These are phyloP conservation scores for Paraconiothyrium brasiliense DNA, from an alignment of 2,329 filamentous ascomycete genomes.

Conservation along the genomic window DNA sequence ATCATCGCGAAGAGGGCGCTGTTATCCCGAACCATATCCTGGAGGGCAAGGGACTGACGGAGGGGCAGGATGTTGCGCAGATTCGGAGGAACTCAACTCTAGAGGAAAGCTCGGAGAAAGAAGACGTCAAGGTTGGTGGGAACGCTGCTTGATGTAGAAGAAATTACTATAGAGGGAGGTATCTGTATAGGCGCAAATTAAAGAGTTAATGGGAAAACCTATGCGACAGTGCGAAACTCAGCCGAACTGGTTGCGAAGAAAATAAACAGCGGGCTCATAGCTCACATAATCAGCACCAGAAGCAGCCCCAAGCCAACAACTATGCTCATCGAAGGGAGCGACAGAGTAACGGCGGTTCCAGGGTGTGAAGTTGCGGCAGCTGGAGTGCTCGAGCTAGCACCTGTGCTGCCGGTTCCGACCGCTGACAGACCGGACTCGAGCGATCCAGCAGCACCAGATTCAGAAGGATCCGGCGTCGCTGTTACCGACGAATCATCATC, in stretches of 20 bases:
- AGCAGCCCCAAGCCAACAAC: neutral
- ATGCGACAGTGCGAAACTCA: neutral
- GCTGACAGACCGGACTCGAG: too few species aligned
- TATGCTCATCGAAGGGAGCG: neutral
- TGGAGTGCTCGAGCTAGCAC: neutral
- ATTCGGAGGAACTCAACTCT: conserved; percentile 16
- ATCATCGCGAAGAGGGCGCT: conserved; percentile 35
- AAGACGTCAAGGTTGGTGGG: neutral
- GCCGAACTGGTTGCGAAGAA: neutral
- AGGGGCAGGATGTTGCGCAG: conserved; percentile 24
- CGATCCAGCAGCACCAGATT: too few species aligned
- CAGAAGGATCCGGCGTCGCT: too few species aligned
- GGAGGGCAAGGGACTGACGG: conserved; percentile 30
- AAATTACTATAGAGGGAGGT: neutral
- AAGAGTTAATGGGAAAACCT: neutral
- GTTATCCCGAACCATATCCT: conserved; percentile 41
- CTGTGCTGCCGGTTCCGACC: neutral
- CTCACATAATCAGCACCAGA: neutral
- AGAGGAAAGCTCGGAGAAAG: conserved; percentile 12
- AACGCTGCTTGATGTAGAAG: conserved; percentile 5
- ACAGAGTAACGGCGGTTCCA: neutral
- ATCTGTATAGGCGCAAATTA: neutral
- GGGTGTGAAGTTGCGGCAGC: neutral
- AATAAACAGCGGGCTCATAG: neutral
- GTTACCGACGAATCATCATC: neutral